These are phyloP conservation scores for Puccinia polysora DNA, from an alignment of 1,284 basidiomycete species.

Conservation along the genomic window DNA sequence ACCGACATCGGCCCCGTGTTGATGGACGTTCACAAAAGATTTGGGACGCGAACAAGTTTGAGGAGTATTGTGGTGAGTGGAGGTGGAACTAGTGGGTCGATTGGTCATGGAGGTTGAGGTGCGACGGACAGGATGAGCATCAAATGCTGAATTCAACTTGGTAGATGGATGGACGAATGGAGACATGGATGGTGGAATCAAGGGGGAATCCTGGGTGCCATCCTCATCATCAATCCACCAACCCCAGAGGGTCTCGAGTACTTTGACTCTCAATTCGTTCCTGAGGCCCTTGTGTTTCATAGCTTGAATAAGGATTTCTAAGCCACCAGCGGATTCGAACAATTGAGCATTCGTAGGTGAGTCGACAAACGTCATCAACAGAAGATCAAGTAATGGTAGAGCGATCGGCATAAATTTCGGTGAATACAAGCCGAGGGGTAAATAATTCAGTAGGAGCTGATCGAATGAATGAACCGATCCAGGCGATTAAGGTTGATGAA, in stretches of 20 bases:
- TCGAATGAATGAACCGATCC: neutral
- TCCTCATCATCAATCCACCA: constrained; percentile 41
- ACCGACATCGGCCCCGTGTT: neutral
- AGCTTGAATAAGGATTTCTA: constrained; percentile 37
- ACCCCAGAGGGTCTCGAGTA: constrained; percentile 40
- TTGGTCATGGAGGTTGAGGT: no score
- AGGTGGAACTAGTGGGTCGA: no score
- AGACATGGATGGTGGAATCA: constrained; percentile 1
- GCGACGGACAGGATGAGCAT: no score
- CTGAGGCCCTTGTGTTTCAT: constrained; percentile 31
- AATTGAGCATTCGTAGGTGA: constrained; percentile 22
- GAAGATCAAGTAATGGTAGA: constrained; percentile 25
- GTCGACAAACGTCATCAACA: constrained; percentile 27
- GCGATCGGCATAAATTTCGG: neutral
- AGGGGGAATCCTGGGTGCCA: neutral
- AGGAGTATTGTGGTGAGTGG: no score
- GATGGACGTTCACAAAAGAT: neutral
- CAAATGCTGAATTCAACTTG: constrained; percentile 2
- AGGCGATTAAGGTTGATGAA: neutral
- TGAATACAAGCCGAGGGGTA: constrained; percentile 8
- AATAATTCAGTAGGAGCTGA: constrained; percentile 22
- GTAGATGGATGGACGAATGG: neutral
- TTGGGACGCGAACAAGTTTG: neutral
- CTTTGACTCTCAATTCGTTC: constrained; percentile 27
- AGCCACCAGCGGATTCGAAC: constrained; percentile 33